A percentile compares a stretch with the other conserved stretches of the same genome.
Evolutionary conservation across 441 rosid species (phyloP).

Genomic region (Kokia cookei): DNA sequence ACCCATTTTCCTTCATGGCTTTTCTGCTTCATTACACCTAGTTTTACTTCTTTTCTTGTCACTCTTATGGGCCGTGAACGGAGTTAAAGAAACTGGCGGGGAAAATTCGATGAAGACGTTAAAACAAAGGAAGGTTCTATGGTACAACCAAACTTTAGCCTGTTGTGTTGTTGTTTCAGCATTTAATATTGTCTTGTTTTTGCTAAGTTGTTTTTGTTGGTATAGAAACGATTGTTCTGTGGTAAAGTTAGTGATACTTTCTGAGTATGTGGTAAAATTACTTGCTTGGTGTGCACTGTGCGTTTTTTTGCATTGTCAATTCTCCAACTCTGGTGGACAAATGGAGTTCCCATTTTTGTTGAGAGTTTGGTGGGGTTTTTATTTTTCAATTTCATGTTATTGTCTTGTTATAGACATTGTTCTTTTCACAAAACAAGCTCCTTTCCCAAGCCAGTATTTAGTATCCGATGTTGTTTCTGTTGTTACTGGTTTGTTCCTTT

Average conservation of each 20-base stretch:
- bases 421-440: conserved; percentile 19
- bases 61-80: conserved; percentile 33
- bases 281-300: conserved; percentile 60
- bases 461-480: conserved; percentile 47
- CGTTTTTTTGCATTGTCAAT: conserved; percentile 28
- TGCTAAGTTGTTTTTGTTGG: conserved; percentile 49
- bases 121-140: conserved; percentile 15
- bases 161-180: conserved; percentile 48
- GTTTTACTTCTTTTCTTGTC: conserved; percentile 41
- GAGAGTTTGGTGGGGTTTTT: conserved; percentile 76
- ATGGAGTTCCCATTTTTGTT: conserved; percentile 39
- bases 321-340: conserved; percentile 16
- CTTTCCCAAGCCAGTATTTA: conserved; percentile 26
- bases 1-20: conserved; percentile 38
- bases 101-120: conserved; percentile 22
- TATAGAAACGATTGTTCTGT: conserved; percentile 45
- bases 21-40: conserved; percentile 45
- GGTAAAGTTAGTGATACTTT: conserved; percentile 39
- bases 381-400: conserved; percentile 47
- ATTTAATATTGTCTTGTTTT: conserved; percentile 35
- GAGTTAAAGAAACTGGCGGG: conserved; percentile 12
- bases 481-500: conserved; percentile 45
- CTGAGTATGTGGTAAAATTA: conserved; percentile 47
- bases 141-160: conserved; percentile 31
- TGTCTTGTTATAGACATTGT: conserved; percentile 47